Percentiles rank a stretch among this genome's conserved stretches.
Evolutionary conservation across 2,329 filamentous ascomycete species (phyloP).

Genomic region (Paecilomyces fulvus): DNA sequence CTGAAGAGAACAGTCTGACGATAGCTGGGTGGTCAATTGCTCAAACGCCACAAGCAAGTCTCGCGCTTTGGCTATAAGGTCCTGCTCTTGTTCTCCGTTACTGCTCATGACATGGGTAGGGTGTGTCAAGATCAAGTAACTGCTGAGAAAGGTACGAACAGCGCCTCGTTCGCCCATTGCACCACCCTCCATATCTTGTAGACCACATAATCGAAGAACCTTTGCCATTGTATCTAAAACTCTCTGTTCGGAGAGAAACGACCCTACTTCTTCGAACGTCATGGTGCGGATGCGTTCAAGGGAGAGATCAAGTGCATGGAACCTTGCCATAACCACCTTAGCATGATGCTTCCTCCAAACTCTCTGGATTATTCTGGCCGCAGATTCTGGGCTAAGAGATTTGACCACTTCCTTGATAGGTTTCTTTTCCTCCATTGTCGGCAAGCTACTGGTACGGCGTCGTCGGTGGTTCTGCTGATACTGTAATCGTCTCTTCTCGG

Average conservation of each 20-base stretch:
- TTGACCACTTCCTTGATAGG: conserved; percentile 24
- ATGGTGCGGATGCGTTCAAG: conserved; percentile 44
- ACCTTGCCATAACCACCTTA: conserved; percentile 42
- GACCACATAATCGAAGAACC: conserved; percentile 48
- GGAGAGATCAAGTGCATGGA: conserved; percentile 44
- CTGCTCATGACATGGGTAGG: conserved; percentile 52
- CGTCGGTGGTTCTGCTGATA: conserved; percentile 43
- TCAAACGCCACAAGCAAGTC: conserved; percentile 52
- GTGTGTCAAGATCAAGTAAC: conserved; percentile 55
- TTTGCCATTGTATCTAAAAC: conserved; percentile 47
- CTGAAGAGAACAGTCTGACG: conserved; percentile 29
- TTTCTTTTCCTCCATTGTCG: conserved; percentile 37
- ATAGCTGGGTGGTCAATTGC: conserved; percentile 42
- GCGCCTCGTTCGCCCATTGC: conserved; percentile 42
- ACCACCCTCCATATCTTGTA: conserved; percentile 45
- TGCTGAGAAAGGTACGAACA: conserved; percentile 55
- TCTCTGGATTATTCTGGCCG: conserved; percentile 49
- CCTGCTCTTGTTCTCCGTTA: conserved; percentile 54
- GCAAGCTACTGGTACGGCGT: conserved; percentile 44
- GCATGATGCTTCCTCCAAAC: conserved; percentile 47
- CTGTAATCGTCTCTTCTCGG: conserved; percentile 47
- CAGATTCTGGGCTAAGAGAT: conserved; percentile 42
- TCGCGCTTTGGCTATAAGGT: conserved; percentile 52
- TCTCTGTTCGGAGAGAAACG: conserved; percentile 45
- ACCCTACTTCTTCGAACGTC: conserved; percentile 52